Base-by-base conservation (phyloP, 441 rosid genomes). In the Corymbia citriodora region DNA sequence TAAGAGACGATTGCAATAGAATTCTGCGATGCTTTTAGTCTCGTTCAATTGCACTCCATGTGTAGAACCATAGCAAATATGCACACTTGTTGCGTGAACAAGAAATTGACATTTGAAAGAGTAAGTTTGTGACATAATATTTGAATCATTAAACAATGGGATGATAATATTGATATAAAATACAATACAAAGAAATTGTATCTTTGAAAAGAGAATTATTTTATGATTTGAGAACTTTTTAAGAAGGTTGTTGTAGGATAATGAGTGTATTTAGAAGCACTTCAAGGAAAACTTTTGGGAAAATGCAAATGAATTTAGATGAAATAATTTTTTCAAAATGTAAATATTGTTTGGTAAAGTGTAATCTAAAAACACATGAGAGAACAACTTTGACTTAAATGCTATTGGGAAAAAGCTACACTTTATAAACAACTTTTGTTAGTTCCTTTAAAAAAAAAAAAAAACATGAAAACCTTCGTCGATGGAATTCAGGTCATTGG, bases 201-300 rank as follows among this genome's bases (percentile, higher is more conserved):
- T 59, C 59, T 55, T 23, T 23, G n/a, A 25, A 25, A 59, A 59
- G 14, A 59, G 65, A 59, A 25, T 59, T 59, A 25, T 59, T 59
- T 59, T 5, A 3, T 59, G 13, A 25, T 25, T 59, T 59, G 65
- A 59, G 23, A 59, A 59, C n/a, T 59, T 59, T 25, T 59, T 59
- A 59, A 59, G 65, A 59, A 25, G 15, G 65, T 59, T 59, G 14
- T 59, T 59, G 15, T 59, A 59, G 65, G 15, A 59, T 59, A 59
- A 59, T 19, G 59, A 23, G 10, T 19, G 25, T 55, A 10, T 55
- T 55, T 8, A 19, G 25, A 55, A 55, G 21, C 61, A 21, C 61
- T 9, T 19, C 21, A 0, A 19, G 25, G 61, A 21, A 55, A 9
- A 25, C 25, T 55, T 8, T 1, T 19, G 0, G 25, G 11, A 55